Conservation (phyloP, 1,284 basidiomycete species). For the Tilletia setariae region DNA sequence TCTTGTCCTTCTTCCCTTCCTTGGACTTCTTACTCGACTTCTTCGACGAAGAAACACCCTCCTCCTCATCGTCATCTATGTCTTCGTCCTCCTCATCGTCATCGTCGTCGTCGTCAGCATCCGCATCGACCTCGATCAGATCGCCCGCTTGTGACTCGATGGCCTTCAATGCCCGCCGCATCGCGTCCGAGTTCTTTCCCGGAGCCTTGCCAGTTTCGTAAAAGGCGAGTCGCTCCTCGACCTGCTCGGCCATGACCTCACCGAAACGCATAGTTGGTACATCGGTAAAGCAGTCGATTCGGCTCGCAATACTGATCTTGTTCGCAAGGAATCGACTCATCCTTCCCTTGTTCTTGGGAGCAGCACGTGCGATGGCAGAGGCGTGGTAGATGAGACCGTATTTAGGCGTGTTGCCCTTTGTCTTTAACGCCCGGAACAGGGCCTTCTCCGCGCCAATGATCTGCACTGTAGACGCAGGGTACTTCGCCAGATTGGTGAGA, state of each 20-base stretch:
- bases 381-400: constrained; percentile 94
- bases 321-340: constrained; percentile 97
- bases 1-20: constrained; percentile 18
- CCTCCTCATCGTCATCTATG: background rate
- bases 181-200: constrained; percentile 80
- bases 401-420: constrained; percentile 98
- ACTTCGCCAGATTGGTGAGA: constrained; percentile 87
- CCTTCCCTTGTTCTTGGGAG: constrained; percentile 92
- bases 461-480: constrained; percentile 95
- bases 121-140: constrained; percentile 62
- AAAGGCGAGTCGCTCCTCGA: constrained; percentile 91
- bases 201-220: constrained; percentile 76
- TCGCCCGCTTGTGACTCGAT: constrained; percentile 64
- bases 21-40: constrained; percentile 8
- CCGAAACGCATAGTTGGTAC: constrained; percentile 86
- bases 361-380: constrained; percentile 77
- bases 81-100: constrained; percentile 17
- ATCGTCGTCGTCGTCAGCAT: constrained; percentile 38
- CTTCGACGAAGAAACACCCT: background rate
- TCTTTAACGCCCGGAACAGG: constrained; percentile 94
- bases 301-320: constrained; percentile 95
- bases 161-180: constrained; percentile 76
- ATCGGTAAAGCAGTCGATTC: constrained; percentile 95
- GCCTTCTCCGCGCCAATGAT: constrained; percentile 98
- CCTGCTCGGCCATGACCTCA: constrained; percentile 85